These are phyloP conservation scores for Quercus tomentella DNA, from an alignment of 331 rosid species.

Conservation along the genomic window DNA sequence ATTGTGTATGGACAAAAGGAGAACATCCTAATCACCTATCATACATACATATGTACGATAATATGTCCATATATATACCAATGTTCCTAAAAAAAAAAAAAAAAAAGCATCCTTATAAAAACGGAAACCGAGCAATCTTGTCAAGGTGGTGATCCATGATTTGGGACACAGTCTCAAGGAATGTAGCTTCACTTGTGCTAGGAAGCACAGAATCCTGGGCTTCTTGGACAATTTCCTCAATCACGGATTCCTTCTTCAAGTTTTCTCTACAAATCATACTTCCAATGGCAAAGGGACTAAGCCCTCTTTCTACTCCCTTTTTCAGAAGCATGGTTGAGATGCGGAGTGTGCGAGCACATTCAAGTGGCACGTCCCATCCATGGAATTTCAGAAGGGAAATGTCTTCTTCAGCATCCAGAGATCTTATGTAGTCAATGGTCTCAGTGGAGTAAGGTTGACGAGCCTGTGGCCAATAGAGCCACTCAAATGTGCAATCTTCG, in stretches of 20 bases:
- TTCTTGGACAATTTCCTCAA: constrained; percentile 72
- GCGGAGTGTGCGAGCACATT: constrained; percentile 71
- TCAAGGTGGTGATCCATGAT: constrained; percentile 70
- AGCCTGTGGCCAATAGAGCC: constrained; percentile 99
- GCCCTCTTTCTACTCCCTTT: constrained; percentile 76
- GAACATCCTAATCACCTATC: constrained; percentile 12
- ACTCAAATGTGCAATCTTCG: constrained; percentile 94
- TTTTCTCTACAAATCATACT: constrained; percentile 71
- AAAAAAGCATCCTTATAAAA: not conserved
- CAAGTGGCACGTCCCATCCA: constrained; percentile 76
- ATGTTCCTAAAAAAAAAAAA: not conserved
- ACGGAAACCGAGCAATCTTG: constrained; percentile 26
- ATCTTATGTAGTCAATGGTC: constrained; percentile 62
- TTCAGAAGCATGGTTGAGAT: constrained; percentile 94
- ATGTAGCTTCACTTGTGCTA: constrained; percentile 68
- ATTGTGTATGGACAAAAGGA: constrained; percentile 17
- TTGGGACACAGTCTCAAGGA: constrained; percentile 63
- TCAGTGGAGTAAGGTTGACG: constrained; percentile 60
- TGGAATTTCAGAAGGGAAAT: constrained; percentile 72
- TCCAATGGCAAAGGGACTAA: constrained; percentile 79
- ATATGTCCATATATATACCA: constrained; percentile 28
- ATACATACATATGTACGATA: constrained; percentile 32
- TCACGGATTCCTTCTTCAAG: constrained; percentile 64
- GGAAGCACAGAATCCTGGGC: constrained; percentile 73
- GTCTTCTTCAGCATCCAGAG: constrained; percentile 88